Percentiles rank a stretch among this genome's conserved stretches.
phyloP scores from a whole-genome alignment of 2,329 filamentous ascomycete species.

The Kalmusia sp. region DNA sequence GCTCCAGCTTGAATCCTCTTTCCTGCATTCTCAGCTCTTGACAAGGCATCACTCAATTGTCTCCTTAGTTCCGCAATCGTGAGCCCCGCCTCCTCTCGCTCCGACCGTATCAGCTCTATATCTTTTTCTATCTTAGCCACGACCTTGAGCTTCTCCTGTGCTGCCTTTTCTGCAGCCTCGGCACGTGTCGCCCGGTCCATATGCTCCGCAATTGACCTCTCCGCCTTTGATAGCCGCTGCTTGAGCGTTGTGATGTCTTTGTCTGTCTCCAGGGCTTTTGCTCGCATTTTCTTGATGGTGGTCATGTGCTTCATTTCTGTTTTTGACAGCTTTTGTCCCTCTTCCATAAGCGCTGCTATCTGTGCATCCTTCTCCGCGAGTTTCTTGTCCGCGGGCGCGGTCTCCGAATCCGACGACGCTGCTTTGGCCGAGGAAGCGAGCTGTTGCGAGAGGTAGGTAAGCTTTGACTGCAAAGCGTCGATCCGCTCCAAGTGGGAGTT shows the following conservation, averaged over 20 bases:
- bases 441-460: slow-evolving; percentile 85
- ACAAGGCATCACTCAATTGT: slow-evolving; percentile 72
- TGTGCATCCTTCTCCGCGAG: slow-evolving; percentile 89
- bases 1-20: slow-evolving; percentile 71
- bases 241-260: slow-evolving; percentile 61
- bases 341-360: slow-evolving; percentile 88
- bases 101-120: slow-evolving; percentile 66
- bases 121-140: slow-evolving; percentile 63
- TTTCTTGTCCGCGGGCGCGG: slow-evolving; percentile 67
- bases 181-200: slow-evolving; percentile 67
- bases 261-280: slow-evolving; percentile 59
- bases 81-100: slow-evolving; percentile 68
- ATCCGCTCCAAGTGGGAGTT: slow-evolving; percentile 86
- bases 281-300: slow-evolving; percentile 79
- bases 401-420: slow-evolving; percentile 57
- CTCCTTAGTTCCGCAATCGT: slow-evolving; percentile 72
- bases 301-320: slow-evolving; percentile 84
- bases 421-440: slow-evolving; percentile 77
- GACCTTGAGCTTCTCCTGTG: slow-evolving; percentile 62
- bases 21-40: slow-evolving; percentile 71
- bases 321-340: slow-evolving; percentile 86
- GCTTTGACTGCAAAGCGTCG: slow-evolving; percentile 88
- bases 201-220: slow-evolving; percentile 68
- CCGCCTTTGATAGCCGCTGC: slow-evolving; percentile 68
- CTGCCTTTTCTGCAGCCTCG: slow-evolving; percentile 64